These are phyloP conservation scores for Cymodocea nodosa DNA, from an alignment of 116 monocot species.

Conservation along the genomic window DNA sequence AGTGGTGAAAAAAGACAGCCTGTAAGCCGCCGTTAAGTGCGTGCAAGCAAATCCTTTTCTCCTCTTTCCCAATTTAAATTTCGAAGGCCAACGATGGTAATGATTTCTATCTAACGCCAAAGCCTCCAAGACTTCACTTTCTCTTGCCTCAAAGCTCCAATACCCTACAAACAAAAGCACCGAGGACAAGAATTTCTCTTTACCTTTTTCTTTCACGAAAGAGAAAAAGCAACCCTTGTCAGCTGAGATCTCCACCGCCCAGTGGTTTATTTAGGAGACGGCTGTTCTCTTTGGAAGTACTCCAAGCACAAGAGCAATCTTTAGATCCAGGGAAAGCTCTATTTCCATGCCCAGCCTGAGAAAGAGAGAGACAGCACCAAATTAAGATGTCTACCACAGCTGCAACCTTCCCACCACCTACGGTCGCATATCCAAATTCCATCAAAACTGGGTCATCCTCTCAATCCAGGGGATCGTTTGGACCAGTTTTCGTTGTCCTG, in stretches of 20 bases:
- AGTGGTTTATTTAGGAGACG: not conserved
- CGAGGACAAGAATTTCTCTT: not conserved
- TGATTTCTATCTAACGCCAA: not conserved
- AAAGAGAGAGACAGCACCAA: not conserved
- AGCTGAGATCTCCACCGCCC: not conserved
- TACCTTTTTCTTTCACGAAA: constrained; percentile 1
- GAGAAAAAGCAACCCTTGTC: not conserved
- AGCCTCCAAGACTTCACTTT: constrained; percentile 7
- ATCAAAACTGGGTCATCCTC: not conserved
- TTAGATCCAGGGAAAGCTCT: not conserved
- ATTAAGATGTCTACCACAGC: constrained; percentile 1
- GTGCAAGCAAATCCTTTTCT: not conserved
- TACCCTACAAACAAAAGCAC: not conserved
- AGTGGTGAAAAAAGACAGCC: no score
- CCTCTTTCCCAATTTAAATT: not conserved
- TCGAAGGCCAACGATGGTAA: not conserved
- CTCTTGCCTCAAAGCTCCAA: constrained; percentile 12
- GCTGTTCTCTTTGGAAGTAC: not conserved
- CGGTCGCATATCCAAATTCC: constrained; percentile 18
- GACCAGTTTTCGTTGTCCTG: constrained; percentile 51
- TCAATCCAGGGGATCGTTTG: constrained; percentile 39
- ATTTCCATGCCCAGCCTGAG: not conserved
- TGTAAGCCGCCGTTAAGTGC: no score
- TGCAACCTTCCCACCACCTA: constrained; percentile 22
- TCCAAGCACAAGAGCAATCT: constrained; percentile 1